Evolutionary conservation across 208 protist species (phyloP).

Genomic region (Trypanosoma caninum): DNA sequence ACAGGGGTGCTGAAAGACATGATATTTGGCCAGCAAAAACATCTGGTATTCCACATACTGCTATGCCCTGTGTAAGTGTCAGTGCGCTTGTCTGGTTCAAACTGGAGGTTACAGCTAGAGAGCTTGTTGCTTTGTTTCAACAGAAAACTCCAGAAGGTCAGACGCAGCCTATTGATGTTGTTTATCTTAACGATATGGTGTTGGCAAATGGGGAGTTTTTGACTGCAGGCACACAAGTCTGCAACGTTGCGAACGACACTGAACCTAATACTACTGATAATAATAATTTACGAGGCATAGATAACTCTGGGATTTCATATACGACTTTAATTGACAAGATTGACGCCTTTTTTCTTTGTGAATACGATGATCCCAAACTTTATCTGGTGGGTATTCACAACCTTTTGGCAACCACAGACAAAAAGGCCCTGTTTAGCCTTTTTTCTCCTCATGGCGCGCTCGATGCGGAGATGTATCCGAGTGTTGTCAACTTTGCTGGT

Average conservation of each 20-base stretch:
- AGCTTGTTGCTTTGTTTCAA: slow-evolving; percentile 19
- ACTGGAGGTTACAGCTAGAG: slow-evolving; percentile 19
- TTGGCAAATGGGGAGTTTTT: background rate
- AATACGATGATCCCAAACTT: slow-evolving; percentile 29
- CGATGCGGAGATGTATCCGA: slow-evolving; percentile 44
- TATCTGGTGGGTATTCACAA: slow-evolving; percentile 73
- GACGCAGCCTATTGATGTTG: slow-evolving; percentile 16
- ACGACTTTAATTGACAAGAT: slow-evolving; percentile 21
- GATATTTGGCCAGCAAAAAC: slow-evolving; percentile 24
- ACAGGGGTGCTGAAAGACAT: slow-evolving; percentile 24
- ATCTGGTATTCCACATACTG: background rate
- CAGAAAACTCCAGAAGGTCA: slow-evolving; percentile 6
- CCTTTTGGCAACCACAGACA: slow-evolving; percentile 39
- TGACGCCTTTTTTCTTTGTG: slow-evolving; percentile 50
- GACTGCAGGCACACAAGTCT: background rate
- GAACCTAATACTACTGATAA: background rate
- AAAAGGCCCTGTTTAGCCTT: slow-evolving; percentile 46
- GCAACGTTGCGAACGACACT: background rate
- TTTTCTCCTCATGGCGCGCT: slow-evolving; percentile 74
- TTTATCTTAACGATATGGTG: slow-evolving; percentile 18
- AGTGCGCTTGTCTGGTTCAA: slow-evolving; percentile 47
- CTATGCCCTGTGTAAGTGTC: slow-evolving; percentile 25
- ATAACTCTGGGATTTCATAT: background rate
- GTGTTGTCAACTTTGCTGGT: slow-evolving; percentile 36
- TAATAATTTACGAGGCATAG: background rate